A percentile compares a stretch with the other conserved stretches of the same genome.
Conservation (phyloP, 495 filamentous ascomycete species). For the Podospora sp. region DNA sequence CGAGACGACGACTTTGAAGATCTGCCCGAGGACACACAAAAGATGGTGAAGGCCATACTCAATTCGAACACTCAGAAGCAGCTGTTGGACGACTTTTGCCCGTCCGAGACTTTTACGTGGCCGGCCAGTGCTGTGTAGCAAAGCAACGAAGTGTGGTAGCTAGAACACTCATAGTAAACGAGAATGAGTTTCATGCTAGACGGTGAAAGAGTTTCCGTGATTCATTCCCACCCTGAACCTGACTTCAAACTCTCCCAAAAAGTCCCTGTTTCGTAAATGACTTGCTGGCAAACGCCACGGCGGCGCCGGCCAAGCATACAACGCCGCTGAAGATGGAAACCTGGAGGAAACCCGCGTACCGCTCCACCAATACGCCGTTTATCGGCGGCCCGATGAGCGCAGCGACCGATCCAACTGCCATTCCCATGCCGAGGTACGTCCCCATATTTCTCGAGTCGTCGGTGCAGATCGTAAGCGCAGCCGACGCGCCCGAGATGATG, state of each 20-base stretch:
- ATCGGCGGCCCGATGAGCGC: conserved; percentile 55
- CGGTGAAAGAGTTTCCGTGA: too few relatives aligned
- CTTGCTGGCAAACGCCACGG: conserved; percentile 35
- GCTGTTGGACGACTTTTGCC: too few relatives aligned
- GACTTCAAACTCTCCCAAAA: conserved; percentile 32
- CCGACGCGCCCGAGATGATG: conserved; percentile 49
- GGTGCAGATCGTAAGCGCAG: conserved; percentile 44
- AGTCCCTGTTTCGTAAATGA: conserved; percentile 32
- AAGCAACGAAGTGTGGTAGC: too few relatives aligned
- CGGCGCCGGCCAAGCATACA: conserved; percentile 39
- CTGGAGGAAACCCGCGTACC: conserved; percentile 44
- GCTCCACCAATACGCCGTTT: conserved; percentile 49
- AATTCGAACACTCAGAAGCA: too few relatives aligned
- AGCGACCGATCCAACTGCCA: conserved; percentile 47
- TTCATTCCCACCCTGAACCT: too few relatives aligned
- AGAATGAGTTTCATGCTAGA: too few relatives aligned
- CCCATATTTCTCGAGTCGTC: conserved; percentile 50
- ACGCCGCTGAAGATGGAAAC: conserved; percentile 53
- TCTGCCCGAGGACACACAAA: too few relatives aligned
- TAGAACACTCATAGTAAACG: too few relatives aligned
- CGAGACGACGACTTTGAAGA: too few relatives aligned
- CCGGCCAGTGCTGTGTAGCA: too few relatives aligned
- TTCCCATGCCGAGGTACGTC: conserved; percentile 58
- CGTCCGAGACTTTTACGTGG: too few relatives aligned
- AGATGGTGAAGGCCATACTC: too few relatives aligned